Conservation (phyloP, 768 basidiomycete species). For the Termitomyces sp. region DNA sequence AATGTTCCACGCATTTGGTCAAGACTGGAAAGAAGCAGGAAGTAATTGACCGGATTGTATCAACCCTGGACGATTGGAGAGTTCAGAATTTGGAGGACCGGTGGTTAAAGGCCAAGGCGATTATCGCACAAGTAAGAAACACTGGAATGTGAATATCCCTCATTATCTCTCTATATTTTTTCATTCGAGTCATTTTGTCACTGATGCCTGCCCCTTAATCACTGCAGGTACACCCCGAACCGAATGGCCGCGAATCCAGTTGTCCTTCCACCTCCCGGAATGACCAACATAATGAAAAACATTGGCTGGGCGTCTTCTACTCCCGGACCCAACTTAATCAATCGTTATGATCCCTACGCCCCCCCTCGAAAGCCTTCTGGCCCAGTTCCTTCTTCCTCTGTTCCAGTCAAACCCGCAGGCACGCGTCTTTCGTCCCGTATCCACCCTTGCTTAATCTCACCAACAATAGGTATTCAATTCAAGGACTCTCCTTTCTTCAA, state of each 20-base stretch:
- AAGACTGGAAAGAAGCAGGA: constrained; percentile 88
- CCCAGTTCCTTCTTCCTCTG: constrained; percentile 30
- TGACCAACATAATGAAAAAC: constrained; percentile 26
- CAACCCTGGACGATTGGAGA: constrained; percentile 60
- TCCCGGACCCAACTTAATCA: constrained; percentile 31
- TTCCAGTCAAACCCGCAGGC: constrained; percentile 30
- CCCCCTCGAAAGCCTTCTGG: constrained; percentile 47
- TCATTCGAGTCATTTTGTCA: not conserved
- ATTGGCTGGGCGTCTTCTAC: constrained; percentile 22
- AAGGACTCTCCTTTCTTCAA: constrained; percentile 78
- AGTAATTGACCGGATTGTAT: constrained; percentile 72
- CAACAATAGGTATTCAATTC: constrained; percentile 59
- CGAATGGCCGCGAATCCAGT: constrained; percentile 14
- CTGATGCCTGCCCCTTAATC: not conserved
- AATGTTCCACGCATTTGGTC: constrained; percentile 62
- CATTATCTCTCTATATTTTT: not conserved
- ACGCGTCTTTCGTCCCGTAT: constrained; percentile 1
- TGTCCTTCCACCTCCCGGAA: constrained; percentile 14
- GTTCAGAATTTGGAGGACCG: constrained; percentile 51
- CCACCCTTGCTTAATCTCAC: constrained; percentile 6
- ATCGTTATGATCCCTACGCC: constrained; percentile 66
- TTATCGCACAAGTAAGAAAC: constrained; percentile 64
- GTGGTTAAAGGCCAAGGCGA: constrained; percentile 66
- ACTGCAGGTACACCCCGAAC: constrained; percentile 17
- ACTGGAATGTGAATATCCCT: constrained; percentile 57